A percentile compares a stretch with the other conserved stretches of the same genome.
Evolutionary conservation across 2,329 filamentous ascomycete species (phyloP).

Genomic region (Trichoderma lentiforme): DNA sequence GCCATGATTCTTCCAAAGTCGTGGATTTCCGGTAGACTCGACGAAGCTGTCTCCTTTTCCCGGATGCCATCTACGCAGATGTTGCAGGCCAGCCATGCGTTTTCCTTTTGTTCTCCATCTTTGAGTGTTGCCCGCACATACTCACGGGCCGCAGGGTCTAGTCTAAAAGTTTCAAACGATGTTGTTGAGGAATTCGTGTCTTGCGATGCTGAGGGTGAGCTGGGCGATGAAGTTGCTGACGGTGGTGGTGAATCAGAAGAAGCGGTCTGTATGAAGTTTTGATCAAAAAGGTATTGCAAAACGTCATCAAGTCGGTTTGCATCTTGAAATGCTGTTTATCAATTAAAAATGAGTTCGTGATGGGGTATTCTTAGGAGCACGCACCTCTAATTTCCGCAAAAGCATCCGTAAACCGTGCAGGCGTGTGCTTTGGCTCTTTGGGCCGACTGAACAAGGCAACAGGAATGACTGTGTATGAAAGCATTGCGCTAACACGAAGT

Average conservation of each 20-base stretch:
- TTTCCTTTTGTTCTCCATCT: constrained; percentile 21
- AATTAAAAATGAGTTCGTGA: not conserved
- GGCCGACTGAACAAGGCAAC: constrained; percentile 22
- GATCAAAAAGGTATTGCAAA: constrained; percentile 26
- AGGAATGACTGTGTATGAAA: constrained; percentile 25
- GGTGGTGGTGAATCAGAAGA: constrained; percentile 19
- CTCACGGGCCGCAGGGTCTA: constrained; percentile 24
- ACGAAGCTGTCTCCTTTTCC: constrained; percentile 21
- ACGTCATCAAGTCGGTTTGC: constrained; percentile 24
- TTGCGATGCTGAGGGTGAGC: constrained; percentile 21
- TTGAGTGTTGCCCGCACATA: constrained; percentile 24
- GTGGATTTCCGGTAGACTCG: constrained; percentile 24
- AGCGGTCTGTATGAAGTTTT: constrained; percentile 26
- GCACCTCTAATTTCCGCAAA: constrained; percentile 22
- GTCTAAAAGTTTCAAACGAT: constrained; percentile 25
- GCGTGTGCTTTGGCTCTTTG: constrained; percentile 16
- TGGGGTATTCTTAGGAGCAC: not conserved
- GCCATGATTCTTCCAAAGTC: constrained; percentile 27
- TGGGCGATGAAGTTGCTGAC: constrained; percentile 21
- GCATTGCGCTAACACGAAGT: constrained; percentile 27
- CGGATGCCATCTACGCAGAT: constrained; percentile 26
- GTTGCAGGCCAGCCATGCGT: constrained; percentile 28
- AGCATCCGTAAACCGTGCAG: constrained; percentile 19
- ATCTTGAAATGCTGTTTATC: constrained; percentile 21
- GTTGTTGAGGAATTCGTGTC: constrained; percentile 16